Evolutionary conservation across 495 filamentous ascomycete genomes (phyloP).

Genomic region (Evansstolkia leycettana): DNA sequence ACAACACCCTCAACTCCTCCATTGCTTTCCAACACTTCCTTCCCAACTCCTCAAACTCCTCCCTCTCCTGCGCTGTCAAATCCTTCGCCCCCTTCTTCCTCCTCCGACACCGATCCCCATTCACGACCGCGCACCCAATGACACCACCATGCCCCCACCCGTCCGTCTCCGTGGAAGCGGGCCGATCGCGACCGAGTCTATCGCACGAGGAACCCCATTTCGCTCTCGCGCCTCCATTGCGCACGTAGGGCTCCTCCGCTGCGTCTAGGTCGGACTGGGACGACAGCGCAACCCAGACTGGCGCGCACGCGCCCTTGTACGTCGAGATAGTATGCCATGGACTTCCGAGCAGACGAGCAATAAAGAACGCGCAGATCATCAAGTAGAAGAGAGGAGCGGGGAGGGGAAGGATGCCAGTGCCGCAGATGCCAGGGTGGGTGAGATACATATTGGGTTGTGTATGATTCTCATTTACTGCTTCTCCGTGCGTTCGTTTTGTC

Average conservation of each 20-base stretch:
- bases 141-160: slow-evolving; percentile 76
- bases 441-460: slow-evolving; percentile 52
- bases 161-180: slow-evolving; percentile 64
- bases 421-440: slow-evolving; percentile 78
- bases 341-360: slow-evolving; percentile 68
- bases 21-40: slow-evolving; percentile 68
- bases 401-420: slow-evolving; percentile 66
- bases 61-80: slow-evolving; percentile 49
- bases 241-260: slow-evolving; percentile 33
- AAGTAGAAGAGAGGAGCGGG: slow-evolving; percentile 47
- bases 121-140: slow-evolving; percentile 37
- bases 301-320: slow-evolving; percentile 65
- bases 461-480: slow-evolving; percentile 1
- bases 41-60: slow-evolving; percentile 64
- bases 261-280: slow-evolving; percentile 53
- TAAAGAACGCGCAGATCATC: slow-evolving; percentile 53
- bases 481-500: slow-evolving; percentile 2
- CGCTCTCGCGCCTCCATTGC: slow-evolving; percentile 36
- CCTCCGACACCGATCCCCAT: slow-evolving; percentile 34
- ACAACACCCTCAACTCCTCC: slow-evolving; percentile 66
- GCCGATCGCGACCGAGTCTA: slow-evolving; percentile 39
- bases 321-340: slow-evolving; percentile 71
- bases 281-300: slow-evolving; percentile 68
- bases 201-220: slow-evolving; percentile 80
- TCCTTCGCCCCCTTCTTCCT: slow-evolving; percentile 44